Conservation (phyloP, 78 protist species). For the Chrysochromulina parva region DNA sequence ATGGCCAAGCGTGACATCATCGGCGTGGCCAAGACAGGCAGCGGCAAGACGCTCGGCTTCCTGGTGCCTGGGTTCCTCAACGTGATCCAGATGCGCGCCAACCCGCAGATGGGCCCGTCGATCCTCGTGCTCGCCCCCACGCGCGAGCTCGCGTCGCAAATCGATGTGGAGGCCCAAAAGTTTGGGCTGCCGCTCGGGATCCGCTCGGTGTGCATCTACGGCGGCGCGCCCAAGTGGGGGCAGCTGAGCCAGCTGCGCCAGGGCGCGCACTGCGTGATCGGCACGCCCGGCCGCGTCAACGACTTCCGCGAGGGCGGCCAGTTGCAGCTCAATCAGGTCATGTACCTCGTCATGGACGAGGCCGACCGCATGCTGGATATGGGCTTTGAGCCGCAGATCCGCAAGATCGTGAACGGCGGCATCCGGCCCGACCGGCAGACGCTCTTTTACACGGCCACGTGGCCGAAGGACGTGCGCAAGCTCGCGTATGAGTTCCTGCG, state of each 20-base stretch:
- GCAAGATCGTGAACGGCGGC: constrained; percentile 22
- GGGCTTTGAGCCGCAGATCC: constrained; percentile 94
- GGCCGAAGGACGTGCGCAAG: constrained; percentile 83
- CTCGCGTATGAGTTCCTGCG: constrained; percentile 49
- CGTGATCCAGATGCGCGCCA: not conserved
- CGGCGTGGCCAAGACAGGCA: constrained; percentile 47
- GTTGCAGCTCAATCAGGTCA: constrained; percentile 73
- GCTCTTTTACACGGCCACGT: constrained; percentile 97
- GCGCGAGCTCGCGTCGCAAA: constrained; percentile 96
- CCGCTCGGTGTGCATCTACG: constrained; percentile 83
- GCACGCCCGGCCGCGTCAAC: constrained; percentile 99
- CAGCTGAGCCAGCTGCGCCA: constrained; percentile 68
- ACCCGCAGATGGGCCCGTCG: constrained; percentile 79
- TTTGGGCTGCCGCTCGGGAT: not conserved
- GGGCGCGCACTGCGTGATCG: constrained; percentile 87
- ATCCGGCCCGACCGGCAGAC: constrained; percentile 84
- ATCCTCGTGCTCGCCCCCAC: constrained; percentile 95
- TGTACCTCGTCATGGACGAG: constrained; percentile 91
- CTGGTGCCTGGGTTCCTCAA: constrained; percentile 12
- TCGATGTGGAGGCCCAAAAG: constrained; percentile 6
- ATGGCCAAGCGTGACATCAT: constrained; percentile 28
- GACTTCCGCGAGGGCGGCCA: constrained; percentile 83
- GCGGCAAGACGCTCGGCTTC: constrained; percentile 49
- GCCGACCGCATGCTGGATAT: constrained; percentile 97
- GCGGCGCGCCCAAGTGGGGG: constrained; percentile 87